Evolutionary conservation across 148 eudicot species (phyloP).

Genomic region (Silene latifolia): DNA sequence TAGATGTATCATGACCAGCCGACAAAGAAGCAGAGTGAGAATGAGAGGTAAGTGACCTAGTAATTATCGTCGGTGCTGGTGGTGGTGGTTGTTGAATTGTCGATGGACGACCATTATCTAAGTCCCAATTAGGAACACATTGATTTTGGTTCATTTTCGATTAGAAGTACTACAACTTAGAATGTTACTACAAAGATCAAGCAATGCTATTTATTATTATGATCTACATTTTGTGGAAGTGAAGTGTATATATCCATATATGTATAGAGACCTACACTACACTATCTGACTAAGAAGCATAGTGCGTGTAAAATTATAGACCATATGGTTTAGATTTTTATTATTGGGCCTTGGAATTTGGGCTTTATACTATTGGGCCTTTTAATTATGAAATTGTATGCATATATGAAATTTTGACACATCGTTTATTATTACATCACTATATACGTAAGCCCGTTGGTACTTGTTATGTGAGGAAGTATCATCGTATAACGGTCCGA

Average conservation of each 20-base stretch:
- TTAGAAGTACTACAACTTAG: background rate
- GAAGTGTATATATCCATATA: background rate
- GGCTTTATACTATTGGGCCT: background rate
- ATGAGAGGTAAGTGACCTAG: conserved; percentile 7
- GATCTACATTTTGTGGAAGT: background rate
- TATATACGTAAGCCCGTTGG: no score
- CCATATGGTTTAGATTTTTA: conserved; percentile 7
- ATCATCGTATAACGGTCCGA: no score
- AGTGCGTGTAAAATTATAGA: conserved; percentile 15
- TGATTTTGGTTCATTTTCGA: conserved; percentile 40
- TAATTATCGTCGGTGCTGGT: background rate
- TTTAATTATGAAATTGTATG: background rate
- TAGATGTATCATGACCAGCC: conserved; percentile 30
- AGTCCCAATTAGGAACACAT: conserved; percentile 62
- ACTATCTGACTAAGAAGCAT: background rate
- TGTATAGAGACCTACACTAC: background rate
- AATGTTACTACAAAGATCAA: background rate
- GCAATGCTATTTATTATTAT: background rate
- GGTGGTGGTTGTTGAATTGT: background rate
- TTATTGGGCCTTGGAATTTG: conserved; percentile 11
- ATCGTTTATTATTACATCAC: background rate
- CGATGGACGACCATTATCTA: conserved; percentile 28
- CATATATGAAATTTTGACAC: background rate
- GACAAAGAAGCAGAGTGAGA: conserved; percentile 36
- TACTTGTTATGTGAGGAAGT: no score